These are phyloP conservation scores for Cryptosporidium andersoni DNA, from an alignment of 169 alveolate species.

Conservation along the genomic window DNA sequence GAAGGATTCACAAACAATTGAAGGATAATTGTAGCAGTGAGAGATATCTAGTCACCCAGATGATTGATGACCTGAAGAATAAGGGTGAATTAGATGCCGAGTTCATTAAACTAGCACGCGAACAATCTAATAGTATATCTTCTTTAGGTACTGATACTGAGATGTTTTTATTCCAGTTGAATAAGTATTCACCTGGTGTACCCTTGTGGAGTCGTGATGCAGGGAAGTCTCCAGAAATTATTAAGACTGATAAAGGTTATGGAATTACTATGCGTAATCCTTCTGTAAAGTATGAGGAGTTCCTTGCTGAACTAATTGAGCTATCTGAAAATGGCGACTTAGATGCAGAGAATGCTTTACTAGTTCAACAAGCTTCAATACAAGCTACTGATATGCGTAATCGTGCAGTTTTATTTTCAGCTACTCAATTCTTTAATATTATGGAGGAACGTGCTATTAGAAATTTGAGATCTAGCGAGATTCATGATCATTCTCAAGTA, in stretches of 20 bases:
- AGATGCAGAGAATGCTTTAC: slow-evolving; percentile 59
- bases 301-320: slow-evolving; percentile 5
- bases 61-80: background rate
- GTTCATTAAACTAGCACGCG: background rate
- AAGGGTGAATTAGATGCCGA: background rate
- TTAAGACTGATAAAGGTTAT: slow-evolving; percentile 17
- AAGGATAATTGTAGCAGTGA: background rate
- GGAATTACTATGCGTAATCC: slow-evolving; percentile 48
- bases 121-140: slow-evolving; percentile 2
- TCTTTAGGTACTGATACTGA: slow-evolving; percentile 9
- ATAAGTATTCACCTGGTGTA: slow-evolving; percentile 35
- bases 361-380: slow-evolving; percentile 30
- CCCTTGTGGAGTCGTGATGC: slow-evolving; percentile 67
- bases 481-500: too few relatives aligned
- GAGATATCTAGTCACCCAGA: background rate
- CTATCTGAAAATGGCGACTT: slow-evolving; percentile 52
- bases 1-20: slow-evolving; percentile 5
- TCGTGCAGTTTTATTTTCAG: slow-evolving; percentile 13
- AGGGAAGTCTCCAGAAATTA: slow-evolving; percentile 46
- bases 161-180: slow-evolving; percentile 22
- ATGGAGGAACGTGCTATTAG: slow-evolving; percentile 23
- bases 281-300: slow-evolving; percentile 2
- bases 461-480: background rate
- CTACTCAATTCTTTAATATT: slow-evolving; percentile 18
- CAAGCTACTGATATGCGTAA: slow-evolving; percentile 43